Evolutionary conservation across 1,284 basidiomycete genomes (phyloP).

Genomic region (Apiotrichum akiyoshidainum): DNA sequence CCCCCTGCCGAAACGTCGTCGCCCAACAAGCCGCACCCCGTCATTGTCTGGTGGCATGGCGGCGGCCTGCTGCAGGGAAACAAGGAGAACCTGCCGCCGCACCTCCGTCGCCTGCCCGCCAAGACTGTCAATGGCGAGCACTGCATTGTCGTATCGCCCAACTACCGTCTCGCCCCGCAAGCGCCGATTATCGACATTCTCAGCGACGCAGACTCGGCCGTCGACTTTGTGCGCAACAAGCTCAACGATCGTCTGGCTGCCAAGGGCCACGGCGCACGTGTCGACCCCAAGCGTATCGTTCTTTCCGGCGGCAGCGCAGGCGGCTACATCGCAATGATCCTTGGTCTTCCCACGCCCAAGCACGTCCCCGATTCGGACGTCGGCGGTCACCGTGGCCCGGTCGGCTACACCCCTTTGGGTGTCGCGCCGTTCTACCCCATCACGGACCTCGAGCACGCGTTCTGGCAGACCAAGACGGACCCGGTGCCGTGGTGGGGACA

Average conservation of each 20-base stretch:
- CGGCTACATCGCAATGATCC: constrained; percentile 46
- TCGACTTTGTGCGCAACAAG: constrained; percentile 33
- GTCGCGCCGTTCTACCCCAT: constrained; percentile 48
- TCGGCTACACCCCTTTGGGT: constrained; percentile 34
- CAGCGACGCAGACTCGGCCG: constrained; percentile 35
- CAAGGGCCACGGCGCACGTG: constrained; percentile 25
- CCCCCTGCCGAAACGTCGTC: constrained; percentile 21
- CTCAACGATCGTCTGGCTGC: constrained; percentile 35
- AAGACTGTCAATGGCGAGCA: constrained; percentile 17
- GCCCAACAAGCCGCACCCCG: constrained; percentile 25
- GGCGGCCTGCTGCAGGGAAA: constrained; percentile 48
- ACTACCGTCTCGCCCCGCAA: constrained; percentile 45
- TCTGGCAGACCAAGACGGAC: constrained; percentile 47
- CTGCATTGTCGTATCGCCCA: constrained; percentile 41
- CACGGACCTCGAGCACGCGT: constrained; percentile 43
- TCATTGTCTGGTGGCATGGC: constrained; percentile 49
- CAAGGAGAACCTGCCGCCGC: constrained; percentile 49
- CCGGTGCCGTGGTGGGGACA: constrained; percentile 43
- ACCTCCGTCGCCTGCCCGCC: constrained; percentile 41
- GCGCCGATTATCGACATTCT: constrained; percentile 47
- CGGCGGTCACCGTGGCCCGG: constrained; percentile 37
- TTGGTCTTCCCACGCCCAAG: constrained; percentile 33
- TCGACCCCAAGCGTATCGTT: constrained; percentile 38
- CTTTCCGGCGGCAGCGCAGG: constrained; percentile 46
- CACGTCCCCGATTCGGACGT: constrained; percentile 31